Evolutionary conservation across 2,329 filamentous ascomycete genomes (phyloP).

Genomic region (Mariannaea sp.): DNA sequence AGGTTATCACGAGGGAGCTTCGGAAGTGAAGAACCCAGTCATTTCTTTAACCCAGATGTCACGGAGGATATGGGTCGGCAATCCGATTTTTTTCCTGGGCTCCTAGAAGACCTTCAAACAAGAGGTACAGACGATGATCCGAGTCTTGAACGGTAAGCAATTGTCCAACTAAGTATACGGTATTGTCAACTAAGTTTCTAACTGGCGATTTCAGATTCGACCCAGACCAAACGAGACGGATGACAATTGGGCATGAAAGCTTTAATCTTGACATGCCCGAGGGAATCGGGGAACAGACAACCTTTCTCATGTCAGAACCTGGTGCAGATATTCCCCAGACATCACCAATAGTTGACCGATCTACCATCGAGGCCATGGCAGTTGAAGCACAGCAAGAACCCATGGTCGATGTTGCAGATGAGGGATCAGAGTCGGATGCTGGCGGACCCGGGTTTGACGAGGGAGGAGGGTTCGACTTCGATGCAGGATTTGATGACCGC

Average conservation of each 20-base stretch:
- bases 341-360: conserved; percentile 33
- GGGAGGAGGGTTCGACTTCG: conserved; percentile 27
- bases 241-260: conserved; percentile 52
- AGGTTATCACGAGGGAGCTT: conserved; percentile 59
- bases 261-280: conserved; percentile 57
- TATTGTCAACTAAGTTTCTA: conserved; percentile 9
- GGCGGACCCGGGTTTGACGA: conserved; percentile 1
- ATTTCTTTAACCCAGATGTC: conserved; percentile 49
- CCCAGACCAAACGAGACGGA: conserved; percentile 47
- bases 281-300: conserved; percentile 55
- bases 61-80: conserved; percentile 51
- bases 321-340: conserved; percentile 37
- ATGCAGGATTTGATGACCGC: conserved; percentile 29
- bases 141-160: conserved; percentile 49
- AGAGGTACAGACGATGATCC: conserved; percentile 47
- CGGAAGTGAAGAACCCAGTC: conserved; percentile 59
- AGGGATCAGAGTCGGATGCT: conserved; percentile 27
- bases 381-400: conserved; percentile 21
- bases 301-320: conserved; percentile 53
- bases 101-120: conserved; percentile 50
- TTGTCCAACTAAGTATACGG: not conserved
- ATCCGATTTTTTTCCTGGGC: conserved; percentile 58
- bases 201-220: conserved; percentile 40
- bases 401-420: conserved; percentile 17
- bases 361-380: conserved; percentile 27